Evolutionary conservation across 2,329 filamentous ascomycete species (phyloP).

Genomic region (Cladosporium sp.): DNA sequence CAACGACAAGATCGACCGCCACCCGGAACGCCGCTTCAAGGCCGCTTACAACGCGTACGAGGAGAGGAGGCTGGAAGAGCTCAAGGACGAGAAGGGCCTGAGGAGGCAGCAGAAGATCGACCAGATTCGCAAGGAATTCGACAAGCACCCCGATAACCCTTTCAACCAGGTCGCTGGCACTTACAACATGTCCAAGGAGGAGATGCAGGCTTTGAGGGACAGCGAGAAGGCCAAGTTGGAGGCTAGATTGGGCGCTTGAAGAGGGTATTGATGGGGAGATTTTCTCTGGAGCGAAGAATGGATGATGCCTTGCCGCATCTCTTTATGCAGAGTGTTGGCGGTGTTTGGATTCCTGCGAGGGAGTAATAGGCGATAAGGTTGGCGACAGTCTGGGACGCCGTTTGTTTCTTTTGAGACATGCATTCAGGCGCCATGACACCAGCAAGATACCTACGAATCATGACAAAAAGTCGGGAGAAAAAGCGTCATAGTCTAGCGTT

Average conservation of each 20-base stretch:
- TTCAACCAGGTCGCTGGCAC: slow-evolving; percentile 77
- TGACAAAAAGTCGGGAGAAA: too few relatives aligned
- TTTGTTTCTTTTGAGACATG: too few relatives aligned
- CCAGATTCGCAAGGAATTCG: slow-evolving; percentile 83
- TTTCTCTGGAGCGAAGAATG: too few relatives aligned
- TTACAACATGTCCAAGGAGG: slow-evolving; percentile 75
- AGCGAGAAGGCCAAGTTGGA: slow-evolving; percentile 29
- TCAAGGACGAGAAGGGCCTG: slow-evolving; percentile 78
- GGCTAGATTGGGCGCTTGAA: slow-evolving; percentile 15
- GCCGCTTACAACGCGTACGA: slow-evolving; percentile 81
- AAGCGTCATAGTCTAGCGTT: too few relatives aligned
- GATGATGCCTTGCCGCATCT: too few relatives aligned
- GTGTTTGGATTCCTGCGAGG: too few relatives aligned
- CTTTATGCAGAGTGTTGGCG: too few relatives aligned
- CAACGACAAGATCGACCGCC: slow-evolving; percentile 72
- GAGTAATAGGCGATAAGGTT: too few relatives aligned
- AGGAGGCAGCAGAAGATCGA: slow-evolving; percentile 80
- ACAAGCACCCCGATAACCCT: slow-evolving; percentile 90
- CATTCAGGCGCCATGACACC: too few relatives aligned
- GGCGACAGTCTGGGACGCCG: too few relatives aligned
- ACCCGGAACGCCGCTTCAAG: slow-evolving; percentile 82
- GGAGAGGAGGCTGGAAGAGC: slow-evolving; percentile 74
- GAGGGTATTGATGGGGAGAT: slow-evolving; percentile 15
- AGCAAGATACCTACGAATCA: too few relatives aligned
- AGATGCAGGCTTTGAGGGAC: slow-evolving; percentile 61